Evolutionary conservation across 179 eudicot genomes (phyloP).

Genomic region (Spergularia azorica): DNA sequence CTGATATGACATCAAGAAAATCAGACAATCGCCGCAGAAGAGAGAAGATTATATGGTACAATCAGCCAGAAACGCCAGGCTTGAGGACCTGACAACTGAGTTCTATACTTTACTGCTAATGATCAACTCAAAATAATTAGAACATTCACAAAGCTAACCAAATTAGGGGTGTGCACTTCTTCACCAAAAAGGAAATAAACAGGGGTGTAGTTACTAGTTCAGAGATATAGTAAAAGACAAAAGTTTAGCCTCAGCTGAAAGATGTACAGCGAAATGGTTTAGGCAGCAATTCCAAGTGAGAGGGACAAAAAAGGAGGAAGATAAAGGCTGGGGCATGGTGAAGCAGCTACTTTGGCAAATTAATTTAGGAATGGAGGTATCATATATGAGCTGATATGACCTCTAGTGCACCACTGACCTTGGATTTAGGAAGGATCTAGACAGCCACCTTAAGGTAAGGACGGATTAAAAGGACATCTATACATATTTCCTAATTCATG

Average conservation of each 20-base stretch:
- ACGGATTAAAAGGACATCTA: too few species aligned
- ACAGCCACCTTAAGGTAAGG: too few species aligned
- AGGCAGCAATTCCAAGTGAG: neutral
- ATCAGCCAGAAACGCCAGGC: neutral
- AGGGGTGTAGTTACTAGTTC: neutral
- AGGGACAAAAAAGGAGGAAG: neutral
- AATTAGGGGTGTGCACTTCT: neutral
- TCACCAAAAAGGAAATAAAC: too few species aligned
- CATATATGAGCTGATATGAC: too few species aligned
- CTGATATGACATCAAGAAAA: slow-evolving; percentile 23
- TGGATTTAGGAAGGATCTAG: too few species aligned
- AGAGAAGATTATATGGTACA: neutral
- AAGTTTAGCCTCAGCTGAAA: neutral
- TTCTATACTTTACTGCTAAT: neutral
- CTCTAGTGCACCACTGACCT: too few species aligned
- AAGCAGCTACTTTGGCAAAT: neutral
- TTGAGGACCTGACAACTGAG: neutral
- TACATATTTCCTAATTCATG: too few species aligned
- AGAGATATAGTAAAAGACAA: neutral
- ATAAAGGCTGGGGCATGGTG: neutral
- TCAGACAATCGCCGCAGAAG: neutral
- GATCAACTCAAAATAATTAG: slow-evolving; percentile 3
- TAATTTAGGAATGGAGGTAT: neutral
- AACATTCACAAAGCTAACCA: neutral
- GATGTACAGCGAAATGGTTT: neutral